Conservation (phyloP, 129 eudicot genomes). For the Centaurea solstitialis region DNA sequence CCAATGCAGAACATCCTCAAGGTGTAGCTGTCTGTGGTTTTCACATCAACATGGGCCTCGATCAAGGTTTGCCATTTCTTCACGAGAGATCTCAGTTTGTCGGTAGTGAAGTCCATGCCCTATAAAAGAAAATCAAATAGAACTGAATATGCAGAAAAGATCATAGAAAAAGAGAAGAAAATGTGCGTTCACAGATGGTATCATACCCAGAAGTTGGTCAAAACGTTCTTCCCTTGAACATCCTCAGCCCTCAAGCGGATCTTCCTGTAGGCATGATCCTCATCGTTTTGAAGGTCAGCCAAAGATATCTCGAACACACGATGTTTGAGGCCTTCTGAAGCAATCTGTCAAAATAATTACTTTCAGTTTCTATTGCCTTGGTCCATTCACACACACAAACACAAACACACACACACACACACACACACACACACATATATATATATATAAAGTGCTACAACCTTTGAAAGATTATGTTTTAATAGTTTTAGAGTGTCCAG, state of each 20-base stretch:
- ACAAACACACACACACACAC: too few relatives aligned
- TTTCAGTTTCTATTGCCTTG: neutral
- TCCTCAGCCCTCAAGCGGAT: conserved; percentile 85
- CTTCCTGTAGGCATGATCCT: conserved; percentile 81
- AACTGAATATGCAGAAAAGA: neutral
- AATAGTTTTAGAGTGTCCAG: neutral
- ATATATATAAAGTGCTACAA: neutral
- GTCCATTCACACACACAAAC: neutral
- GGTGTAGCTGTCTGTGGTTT: conserved; percentile 75
- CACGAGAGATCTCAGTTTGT: conserved; percentile 76
- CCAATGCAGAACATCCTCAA: conserved; percentile 85
- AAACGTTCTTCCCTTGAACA: conserved; percentile 78
- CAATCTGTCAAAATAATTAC: conserved; percentile 43
- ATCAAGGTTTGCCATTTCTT: conserved; percentile 81
- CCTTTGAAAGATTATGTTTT: neutral
- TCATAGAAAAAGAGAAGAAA: neutral
- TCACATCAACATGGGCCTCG: conserved; percentile 88
- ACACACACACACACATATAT: too few relatives aligned
- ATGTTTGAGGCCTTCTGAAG: conserved; percentile 85
- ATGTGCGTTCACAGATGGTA: neutral
- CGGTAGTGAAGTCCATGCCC: conserved; percentile 91
- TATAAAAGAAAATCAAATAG: neutral
- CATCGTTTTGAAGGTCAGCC: conserved; percentile 83
- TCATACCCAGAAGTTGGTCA: conserved; percentile 79
- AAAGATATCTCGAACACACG: conserved; percentile 75